phyloP scores from a whole-genome alignment of 2,329 filamentous ascomycete genomes.

The Alternaria gaisen region DNA sequence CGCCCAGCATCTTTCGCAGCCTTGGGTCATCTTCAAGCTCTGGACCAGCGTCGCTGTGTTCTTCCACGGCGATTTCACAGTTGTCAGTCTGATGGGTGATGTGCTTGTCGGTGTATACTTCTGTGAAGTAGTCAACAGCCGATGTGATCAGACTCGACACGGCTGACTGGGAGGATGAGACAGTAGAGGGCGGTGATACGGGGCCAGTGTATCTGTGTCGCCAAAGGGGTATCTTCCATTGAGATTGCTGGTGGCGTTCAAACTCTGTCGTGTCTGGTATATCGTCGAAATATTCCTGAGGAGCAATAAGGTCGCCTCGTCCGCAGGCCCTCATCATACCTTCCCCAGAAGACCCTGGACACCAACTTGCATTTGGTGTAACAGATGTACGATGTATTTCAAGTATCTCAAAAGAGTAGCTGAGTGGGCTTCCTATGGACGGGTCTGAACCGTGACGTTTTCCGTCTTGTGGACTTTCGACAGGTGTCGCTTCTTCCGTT shows the following conservation, averaged over 20 bases:
- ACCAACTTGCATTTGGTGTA: neutral
- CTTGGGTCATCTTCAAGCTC: constrained; percentile 7
- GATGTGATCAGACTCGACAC: neutral
- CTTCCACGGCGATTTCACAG: neutral
- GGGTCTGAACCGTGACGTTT: constrained; percentile 23
- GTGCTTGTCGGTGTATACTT: constrained; percentile 6
- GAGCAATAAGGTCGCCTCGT: constrained; percentile 13
- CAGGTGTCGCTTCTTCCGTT: neutral
- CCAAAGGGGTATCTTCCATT: constrained; percentile 6
- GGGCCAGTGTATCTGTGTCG: neutral
- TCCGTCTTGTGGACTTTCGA: neutral
- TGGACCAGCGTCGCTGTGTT: constrained; percentile 10
- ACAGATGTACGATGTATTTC: constrained; percentile 13
- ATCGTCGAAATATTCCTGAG: constrained; percentile 9
- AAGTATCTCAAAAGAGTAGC: constrained; percentile 17
- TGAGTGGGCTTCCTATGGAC: constrained; percentile 18
- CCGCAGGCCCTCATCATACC: constrained; percentile 11
- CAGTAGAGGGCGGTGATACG: neutral
- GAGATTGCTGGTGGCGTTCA: neutral
- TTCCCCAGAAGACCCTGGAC: neutral
- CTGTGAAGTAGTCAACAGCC: constrained; percentile 4
- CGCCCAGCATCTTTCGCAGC: constrained; percentile 12
- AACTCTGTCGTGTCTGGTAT: neutral
- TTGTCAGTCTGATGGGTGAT: constrained; percentile 3
- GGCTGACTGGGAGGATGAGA: neutral